phyloP scores from a whole-genome alignment of 148 eudicot species.

The Cornus suecica region DNA sequence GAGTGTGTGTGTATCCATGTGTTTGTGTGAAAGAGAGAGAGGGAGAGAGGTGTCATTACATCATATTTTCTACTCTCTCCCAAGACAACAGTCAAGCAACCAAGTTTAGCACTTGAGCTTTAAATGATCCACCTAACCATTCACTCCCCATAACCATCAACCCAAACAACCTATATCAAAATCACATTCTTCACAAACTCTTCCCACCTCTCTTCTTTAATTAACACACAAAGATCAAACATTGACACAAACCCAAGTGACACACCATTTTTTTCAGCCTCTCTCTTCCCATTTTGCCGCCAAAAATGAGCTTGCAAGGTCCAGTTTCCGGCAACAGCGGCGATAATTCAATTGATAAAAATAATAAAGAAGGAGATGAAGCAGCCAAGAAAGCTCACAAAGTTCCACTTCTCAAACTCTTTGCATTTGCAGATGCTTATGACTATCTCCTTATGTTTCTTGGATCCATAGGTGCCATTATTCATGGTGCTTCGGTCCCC shows the following conservation, averaged over 20 bases:
- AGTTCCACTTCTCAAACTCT: constrained; percentile 48
- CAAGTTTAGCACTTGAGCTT: background rate
- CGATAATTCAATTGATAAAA: background rate
- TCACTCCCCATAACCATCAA: background rate
- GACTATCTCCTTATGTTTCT: constrained; percentile 69
- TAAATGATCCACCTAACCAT: background rate
- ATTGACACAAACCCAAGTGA: background rate
- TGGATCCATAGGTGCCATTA: constrained; percentile 71
- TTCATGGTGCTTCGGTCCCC: constrained; percentile 88
- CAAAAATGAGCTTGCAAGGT: constrained; percentile 8
- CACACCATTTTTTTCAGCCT: background rate
- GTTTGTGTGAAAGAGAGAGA: background rate
- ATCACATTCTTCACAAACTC: background rate
- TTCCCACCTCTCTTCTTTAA: background rate
- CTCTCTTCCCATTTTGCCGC: background rate
- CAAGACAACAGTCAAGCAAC: background rate
- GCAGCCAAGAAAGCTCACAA: constrained; percentile 20
- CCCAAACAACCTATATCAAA: background rate
- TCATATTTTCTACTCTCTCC: background rate
- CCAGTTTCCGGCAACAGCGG: background rate
- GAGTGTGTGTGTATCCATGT: no score
- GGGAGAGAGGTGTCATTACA: background rate
- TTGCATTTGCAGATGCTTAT: constrained; percentile 63
- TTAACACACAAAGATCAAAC: background rate
- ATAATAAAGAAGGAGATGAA: background rate